Conservation (phyloP, 1,284 basidiomycete genomes). For the Coniophora puteana region DNA sequence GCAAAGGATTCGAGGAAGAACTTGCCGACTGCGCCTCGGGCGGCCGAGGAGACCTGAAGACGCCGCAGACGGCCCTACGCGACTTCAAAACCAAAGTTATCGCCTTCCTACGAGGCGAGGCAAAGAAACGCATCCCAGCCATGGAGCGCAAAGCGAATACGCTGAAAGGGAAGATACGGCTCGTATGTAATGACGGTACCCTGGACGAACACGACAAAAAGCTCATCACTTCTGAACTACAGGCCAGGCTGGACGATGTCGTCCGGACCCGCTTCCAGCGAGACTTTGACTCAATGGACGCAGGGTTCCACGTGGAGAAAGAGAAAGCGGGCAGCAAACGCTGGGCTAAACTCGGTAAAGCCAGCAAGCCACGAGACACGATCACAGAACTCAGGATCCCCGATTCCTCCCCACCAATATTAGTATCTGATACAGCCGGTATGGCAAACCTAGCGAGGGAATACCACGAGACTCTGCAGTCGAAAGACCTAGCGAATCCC, state of each 20-base stretch:
- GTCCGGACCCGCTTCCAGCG: too few species aligned
- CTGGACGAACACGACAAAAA: slow-evolving; percentile 1
- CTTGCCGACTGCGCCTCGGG: background rate
- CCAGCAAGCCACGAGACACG: slow-evolving; percentile 1
- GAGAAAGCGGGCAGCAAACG: slow-evolving; percentile 29
- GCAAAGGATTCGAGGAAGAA: background rate
- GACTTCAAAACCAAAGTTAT: background rate
- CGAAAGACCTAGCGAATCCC: background rate
- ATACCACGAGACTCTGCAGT: slow-evolving; percentile 3
- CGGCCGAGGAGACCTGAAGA: background rate
- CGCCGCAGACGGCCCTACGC: background rate
- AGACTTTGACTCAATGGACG: too few species aligned
- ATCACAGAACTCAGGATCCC: background rate
- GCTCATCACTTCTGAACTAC: background rate
- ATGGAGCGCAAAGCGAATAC: background rate
- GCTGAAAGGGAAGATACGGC: background rate
- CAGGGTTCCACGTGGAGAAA: background rate
- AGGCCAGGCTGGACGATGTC: background rate
- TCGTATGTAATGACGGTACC: background rate
- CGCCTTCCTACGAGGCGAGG: background rate
- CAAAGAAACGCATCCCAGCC: background rate
- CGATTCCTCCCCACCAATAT: too few species aligned
- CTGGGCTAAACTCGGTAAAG: background rate
- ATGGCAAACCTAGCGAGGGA: slow-evolving; percentile 1
- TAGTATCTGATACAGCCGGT: background rate